A percentile compares a stretch with the other conserved stretches of the same genome.
These are phyloP conservation scores for Drechslerella dactyloides DNA, from an alignment of 2,329 filamentous ascomycete species.

Conservation along the genomic window DNA sequence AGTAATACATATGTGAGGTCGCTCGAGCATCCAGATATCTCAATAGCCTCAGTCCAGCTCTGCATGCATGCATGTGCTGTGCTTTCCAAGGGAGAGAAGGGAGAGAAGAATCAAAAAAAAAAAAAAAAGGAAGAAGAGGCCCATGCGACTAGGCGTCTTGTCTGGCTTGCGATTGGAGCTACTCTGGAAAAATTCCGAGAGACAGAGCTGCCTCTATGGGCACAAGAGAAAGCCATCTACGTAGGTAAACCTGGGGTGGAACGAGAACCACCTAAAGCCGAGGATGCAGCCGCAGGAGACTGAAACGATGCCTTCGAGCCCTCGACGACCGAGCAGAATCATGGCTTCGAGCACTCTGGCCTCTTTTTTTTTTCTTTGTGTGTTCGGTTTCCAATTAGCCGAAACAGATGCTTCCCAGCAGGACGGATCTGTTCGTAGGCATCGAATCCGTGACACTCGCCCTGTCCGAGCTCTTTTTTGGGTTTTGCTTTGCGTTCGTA, in stretches of 20 bases:
- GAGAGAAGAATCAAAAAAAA: conserved; percentile 16
- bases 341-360: too few relatives aligned
- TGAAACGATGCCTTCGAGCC: too few relatives aligned
- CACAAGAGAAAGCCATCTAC: neutral
- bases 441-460: neutral
- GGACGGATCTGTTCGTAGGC: conserved; percentile 3
- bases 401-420: neutral
- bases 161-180: conserved; percentile 9
- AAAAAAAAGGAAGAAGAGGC: conserved; percentile 29
- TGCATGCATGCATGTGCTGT: neutral
- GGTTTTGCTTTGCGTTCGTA: neutral
- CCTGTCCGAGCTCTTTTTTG: neutral
- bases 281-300: too few relatives aligned
- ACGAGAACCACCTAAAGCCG: too few relatives aligned
- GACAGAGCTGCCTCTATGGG: too few relatives aligned
- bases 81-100: conserved; percentile 1
- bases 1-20: neutral
- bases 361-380: neutral
- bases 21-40: conserved; percentile 13
- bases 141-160: conserved; percentile 13
- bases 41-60: conserved; percentile 12
- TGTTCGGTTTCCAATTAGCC: conserved; percentile 2
- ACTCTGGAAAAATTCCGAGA: conserved; percentile 3
- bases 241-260: too few relatives aligned
- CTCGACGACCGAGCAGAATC: too few relatives aligned